Base-by-base conservation (phyloP, 768 basidiomycete genomes). In the Lentinula boryana region DNA sequence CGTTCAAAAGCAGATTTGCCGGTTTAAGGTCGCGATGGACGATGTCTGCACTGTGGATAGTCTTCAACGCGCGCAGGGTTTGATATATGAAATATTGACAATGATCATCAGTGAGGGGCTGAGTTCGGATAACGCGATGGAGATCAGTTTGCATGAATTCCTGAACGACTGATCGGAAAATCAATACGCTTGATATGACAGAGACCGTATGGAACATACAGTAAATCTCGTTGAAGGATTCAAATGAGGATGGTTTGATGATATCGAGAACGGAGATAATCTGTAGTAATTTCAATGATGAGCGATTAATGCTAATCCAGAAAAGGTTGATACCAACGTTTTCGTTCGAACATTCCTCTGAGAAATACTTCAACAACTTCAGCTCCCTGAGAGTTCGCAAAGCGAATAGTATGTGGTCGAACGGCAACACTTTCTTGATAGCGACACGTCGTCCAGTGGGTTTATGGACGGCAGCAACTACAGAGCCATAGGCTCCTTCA, bases 201-300 rank as follows among this genome's bases (percentile, higher is more conserved):
- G 7, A 52, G 9, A 16, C 13, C 1, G 8, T 16, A 18, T 52
- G 12, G 12, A 23, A 52, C 85, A 33, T 64, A 87, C 88, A 89
- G 72, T 94, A 93, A 33, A 93, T 93, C 69, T 96, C 93, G 64
- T 85, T 91, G 80, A 96, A 96, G 3, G 80, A 78, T 7, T 89
- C 86, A 46, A 89, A 70, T 2, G 84, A 82, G 5, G 84, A 72
- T 1, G 94, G 94, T 71, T 89, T 92, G 75, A 91, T 82, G 68
- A 95, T 94, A 70, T 95, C 95, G 64, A 96, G 76, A 68, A 97
- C 92, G 10, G 92, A 91, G 65, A 98, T 91, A 69, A 96, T 95
- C 89, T 96, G 58, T 23, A 16, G 58, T 23, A 16, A 21, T 48
- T n/a, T 23, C 46, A 18, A 48, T 9, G 51, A 53, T 53, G n/a